Percentiles rank a stretch among this genome's conserved stretches.
Evolutionary conservation across 768 basidiomycete genomes (phyloP).

Genomic region (Kondoa malvinella): DNA sequence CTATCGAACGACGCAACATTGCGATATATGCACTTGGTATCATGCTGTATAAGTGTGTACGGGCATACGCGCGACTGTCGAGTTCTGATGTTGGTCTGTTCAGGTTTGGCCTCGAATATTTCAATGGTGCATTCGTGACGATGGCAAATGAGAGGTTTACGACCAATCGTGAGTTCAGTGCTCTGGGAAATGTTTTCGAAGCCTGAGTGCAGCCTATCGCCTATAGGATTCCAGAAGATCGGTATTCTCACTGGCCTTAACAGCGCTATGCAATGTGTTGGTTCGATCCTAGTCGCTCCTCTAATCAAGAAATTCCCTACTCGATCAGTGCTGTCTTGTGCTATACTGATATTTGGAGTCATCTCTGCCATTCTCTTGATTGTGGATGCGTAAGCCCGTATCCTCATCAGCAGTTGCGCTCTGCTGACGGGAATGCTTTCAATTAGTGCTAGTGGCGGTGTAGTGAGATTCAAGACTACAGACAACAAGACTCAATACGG

Average conservation of each 20-base stretch:
- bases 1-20: constrained; percentile 18
- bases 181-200: constrained; percentile 7
- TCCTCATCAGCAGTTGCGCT: not conserved
- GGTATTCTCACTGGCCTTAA: constrained; percentile 27
- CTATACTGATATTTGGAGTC: constrained; percentile 26
- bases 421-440: too few relatives aligned
- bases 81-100: not conserved
- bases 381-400: constrained; percentile 26
- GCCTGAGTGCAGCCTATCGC: not conserved
- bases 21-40: constrained; percentile 12
- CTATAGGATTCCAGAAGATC: constrained; percentile 17
- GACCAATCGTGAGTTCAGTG: not conserved
- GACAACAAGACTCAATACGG: constrained; percentile 21
- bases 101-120: constrained; percentile 8
- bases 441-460: too few relatives aligned
- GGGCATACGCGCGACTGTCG: not conserved
- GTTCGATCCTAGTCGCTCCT: constrained; percentile 28
- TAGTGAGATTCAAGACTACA: too few relatives aligned
- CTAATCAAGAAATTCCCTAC: constrained; percentile 28
- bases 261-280: constrained; percentile 27
- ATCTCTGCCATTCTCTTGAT: constrained; percentile 26
- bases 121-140: constrained; percentile 12
- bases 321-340: constrained; percentile 25
- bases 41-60: not conserved
- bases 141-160: not conserved